Base-by-base conservation (phyloP, 2,329 filamentous ascomycete species). In the Zalaria obscura region DNA sequence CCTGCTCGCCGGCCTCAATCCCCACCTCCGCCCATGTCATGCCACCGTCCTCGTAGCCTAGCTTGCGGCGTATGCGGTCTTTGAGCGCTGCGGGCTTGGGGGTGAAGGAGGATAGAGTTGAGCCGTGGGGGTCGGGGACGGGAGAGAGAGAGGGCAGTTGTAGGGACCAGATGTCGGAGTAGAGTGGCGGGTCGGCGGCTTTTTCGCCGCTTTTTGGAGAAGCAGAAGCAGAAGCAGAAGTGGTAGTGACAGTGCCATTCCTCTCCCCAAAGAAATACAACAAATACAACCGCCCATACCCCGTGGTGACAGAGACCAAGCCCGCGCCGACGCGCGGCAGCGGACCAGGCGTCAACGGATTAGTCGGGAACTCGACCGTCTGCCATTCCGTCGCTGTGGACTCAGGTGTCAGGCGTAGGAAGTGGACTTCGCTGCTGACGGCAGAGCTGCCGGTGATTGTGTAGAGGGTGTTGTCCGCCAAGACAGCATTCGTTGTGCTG, bases 41-140 rank as follows among this genome's bases (percentile, higher is more conserved):
- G n/a, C 56, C 53, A 4, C 64, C 63, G 5, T 54, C 59, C 29
- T 64, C 58, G 6, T 56, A 57, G 3, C 64, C 64, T 7, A 67
- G 46, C 27, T 58, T 59, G 33, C 55, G 54, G 4, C 64, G 53
- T 31, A 66, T 64, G 0, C 54, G 52, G 43, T 68, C 64, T 44
- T 68, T 68, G 47, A 66, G 59, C 40, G 59, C 60, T 1, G 64
- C 62, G n/a, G 62, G 62, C 39, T 62, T 63, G 43, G 63, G 54
- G 29, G 29, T n/a, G 29, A 32, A n/a, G 29, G 29, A 32, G 29
- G 29, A 32, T 7, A 32, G 29, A 7, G 29, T 32, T 7, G 29
- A 32, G 29, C 7, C n/a, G 29, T 32, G 7, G 29, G 29, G 29
- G 7, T 7, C 7, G 29, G 7, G 7, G 29, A 32, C 29, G 29